Base-by-base conservation (phyloP, 148 eudicot species). In the Rhododendron williamsianum region DNA sequence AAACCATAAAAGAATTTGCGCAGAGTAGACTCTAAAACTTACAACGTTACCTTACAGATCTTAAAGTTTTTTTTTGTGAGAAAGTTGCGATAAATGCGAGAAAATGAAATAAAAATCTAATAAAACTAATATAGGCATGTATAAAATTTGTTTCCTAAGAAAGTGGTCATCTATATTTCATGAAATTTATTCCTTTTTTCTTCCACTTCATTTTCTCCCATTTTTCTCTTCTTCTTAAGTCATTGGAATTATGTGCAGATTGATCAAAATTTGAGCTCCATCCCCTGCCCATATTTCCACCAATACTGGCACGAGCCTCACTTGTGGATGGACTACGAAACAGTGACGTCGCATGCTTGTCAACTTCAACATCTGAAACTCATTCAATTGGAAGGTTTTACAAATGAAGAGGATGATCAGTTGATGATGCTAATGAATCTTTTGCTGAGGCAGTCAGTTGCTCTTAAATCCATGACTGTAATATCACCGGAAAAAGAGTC, bases 301-400 rank as follows among this genome's bases (percentile, higher is more conserved):
- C 78, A 69, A 15, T 16, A 46, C 78, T 83, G 78, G 78, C 84
- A 83, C 3, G 84, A 83, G 78, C 84, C 84, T 43, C 76, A 83
- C n/a, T 46, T 69, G 38, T 45, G 41, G 60, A 13, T 83, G 78
- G 58, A 82, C 73, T 82, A 25, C 19, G 51, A 65, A 25, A 41
- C 49, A 1, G 52, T 25, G 54, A 65, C 25, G 51, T 41, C 78
- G 1, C 19, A 71, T 45, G 54, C 60, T 83, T 45, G 41, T 43
- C 77, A 67, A 69, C 84, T 83, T 2, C 0, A 83, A 0, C 84
- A 83, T 46, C 43, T 83, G 10, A 69, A 46, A 83, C 25, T 30
- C 1, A 76, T 83, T 27, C 46, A 69, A 33, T 15, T 83, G 43
- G 41, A 15, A n/a, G 84, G 84, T 7, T 83, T 43, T 69, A 15